A percentile compares a stretch with the other conserved stretches of the same genome.
Conservation (phyloP, 768 basidiomycete genomes). For the Leucogyrophana mollusca region DNA sequence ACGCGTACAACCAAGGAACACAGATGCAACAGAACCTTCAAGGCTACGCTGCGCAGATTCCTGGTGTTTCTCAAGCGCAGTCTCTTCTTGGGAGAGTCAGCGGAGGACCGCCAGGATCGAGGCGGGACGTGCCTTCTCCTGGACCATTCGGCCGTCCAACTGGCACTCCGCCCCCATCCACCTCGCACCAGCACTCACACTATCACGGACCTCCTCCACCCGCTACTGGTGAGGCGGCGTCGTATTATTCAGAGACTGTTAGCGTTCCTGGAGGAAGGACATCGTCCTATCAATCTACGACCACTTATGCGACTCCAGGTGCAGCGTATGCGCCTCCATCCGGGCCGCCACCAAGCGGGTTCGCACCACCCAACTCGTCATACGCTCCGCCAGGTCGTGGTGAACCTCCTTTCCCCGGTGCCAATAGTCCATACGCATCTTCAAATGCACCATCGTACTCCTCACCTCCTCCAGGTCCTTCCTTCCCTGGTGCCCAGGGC, state of each 20-base stretch:
- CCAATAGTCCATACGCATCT: slow-evolving; percentile 28
- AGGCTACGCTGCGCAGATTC: slow-evolving; percentile 46
- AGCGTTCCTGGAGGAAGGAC: not conserved
- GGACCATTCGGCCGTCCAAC: not conserved
- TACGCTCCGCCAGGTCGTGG: slow-evolving; percentile 8
- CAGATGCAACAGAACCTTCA: slow-evolving; percentile 47
- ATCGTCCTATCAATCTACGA: not conserved
- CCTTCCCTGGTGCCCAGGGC: slow-evolving; percentile 6
- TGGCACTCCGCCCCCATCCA: not conserved
- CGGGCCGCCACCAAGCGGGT: slow-evolving; percentile 11
- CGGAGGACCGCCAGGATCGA: slow-evolving; percentile 12
- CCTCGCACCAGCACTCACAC: not conserved
- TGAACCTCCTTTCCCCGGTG: slow-evolving; percentile 9
- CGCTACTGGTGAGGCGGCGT: slow-evolving; percentile 28
- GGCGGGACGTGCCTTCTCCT: slow-evolving; percentile 6
- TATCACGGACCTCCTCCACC: slow-evolving; percentile 6
- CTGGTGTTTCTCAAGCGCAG: slow-evolving; percentile 46
- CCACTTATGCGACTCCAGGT: not conserved
- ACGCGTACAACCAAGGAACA: slow-evolving; percentile 46
- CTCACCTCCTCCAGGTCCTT: slow-evolving; percentile 9
- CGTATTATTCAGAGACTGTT: slow-evolving; percentile 23
- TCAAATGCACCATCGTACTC: slow-evolving; percentile 18
- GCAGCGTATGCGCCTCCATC: slow-evolving; percentile 10
- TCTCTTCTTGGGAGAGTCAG: slow-evolving; percentile 32
- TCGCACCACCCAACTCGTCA: slow-evolving; percentile 7